These are phyloP conservation scores for Paratinospora sagittata DNA, from an alignment of 164 flowering plant species.

Conservation along the genomic window DNA sequence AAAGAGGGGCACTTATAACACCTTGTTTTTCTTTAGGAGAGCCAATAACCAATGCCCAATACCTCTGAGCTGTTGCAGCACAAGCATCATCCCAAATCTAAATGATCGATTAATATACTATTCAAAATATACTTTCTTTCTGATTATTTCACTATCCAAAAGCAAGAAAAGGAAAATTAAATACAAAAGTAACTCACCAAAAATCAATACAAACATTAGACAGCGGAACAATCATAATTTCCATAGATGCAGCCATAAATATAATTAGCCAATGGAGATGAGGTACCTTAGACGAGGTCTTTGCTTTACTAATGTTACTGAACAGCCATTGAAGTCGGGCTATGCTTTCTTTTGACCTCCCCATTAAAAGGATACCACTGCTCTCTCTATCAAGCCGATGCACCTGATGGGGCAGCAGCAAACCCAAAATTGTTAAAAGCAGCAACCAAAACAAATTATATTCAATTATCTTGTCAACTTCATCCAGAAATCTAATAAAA, in stretches of 20 bases:
- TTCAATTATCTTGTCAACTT: background rate
- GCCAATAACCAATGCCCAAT: conserved; percentile 96
- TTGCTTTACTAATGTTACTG: conserved; percentile 38
- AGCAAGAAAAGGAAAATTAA: background rate
- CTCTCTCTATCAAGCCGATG: conserved; percentile 92
- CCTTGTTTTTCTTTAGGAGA: conserved; percentile 80
- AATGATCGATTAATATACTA: conserved; percentile 11
- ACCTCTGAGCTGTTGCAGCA: conserved; percentile 55
- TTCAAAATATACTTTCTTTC: background rate
- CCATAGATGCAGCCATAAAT: background rate
- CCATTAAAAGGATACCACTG: conserved; percentile 81
- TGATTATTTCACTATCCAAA: background rate
- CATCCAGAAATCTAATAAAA: background rate
- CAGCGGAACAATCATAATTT: background rate
- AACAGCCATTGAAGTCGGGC: conserved; percentile 63
- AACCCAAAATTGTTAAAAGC: conserved; percentile 4
- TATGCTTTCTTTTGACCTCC: conserved; percentile 70
- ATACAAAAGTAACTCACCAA: background rate
- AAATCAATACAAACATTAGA: background rate
- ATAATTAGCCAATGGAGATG: background rate
- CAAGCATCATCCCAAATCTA: conserved; percentile 75
- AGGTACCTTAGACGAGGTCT: conserved; percentile 52
- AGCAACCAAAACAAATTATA: background rate
- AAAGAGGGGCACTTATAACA: conserved; percentile 57
- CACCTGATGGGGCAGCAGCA: conserved; percentile 39